Conservation (phyloP, 2,329 filamentous ascomycete species). For the Sarocladium oryzae region DNA sequence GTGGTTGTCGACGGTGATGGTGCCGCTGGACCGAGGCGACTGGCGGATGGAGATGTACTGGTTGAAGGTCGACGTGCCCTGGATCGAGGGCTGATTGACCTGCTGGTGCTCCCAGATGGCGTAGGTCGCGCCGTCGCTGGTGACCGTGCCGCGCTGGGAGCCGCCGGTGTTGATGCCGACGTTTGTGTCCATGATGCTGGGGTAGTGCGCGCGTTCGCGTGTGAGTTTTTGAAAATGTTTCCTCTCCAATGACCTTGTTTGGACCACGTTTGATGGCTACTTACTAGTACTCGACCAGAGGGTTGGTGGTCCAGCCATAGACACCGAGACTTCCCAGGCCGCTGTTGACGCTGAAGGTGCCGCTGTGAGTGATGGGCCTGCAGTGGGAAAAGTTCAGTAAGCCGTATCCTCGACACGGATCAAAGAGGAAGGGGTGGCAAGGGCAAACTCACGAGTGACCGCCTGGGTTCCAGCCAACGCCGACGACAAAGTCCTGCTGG, state of each 20-base stretch:
- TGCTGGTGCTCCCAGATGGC: constrained; percentile 29
- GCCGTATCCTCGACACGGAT: not conserved
- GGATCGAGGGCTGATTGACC: constrained; percentile 39
- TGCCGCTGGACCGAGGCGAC: constrained; percentile 42
- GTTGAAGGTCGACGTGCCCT: constrained; percentile 42
- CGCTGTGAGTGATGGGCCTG: constrained; percentile 5
- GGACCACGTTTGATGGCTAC: not conserved
- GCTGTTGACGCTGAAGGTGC: constrained; percentile 12
- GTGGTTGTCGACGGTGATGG: constrained; percentile 42
- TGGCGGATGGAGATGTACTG: constrained; percentile 48
- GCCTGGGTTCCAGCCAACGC: constrained; percentile 13
- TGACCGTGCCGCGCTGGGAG: constrained; percentile 26
- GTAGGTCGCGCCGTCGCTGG: constrained; percentile 30
- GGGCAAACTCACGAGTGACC: constrained; percentile 4
- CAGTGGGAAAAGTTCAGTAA: not conserved
- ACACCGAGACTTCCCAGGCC: constrained; percentile 22
- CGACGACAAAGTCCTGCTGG: constrained; percentile 15
- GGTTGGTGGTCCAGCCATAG: constrained; percentile 29
- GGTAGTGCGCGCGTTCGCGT: no score
- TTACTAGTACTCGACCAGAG: constrained; percentile 27
- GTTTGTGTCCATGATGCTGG: constrained; percentile 6
- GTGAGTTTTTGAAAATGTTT: not conserved
- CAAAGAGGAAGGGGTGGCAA: not conserved
- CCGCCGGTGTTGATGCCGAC: constrained; percentile 17
- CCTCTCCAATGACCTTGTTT: no score